Conservation (phyloP, 441 rosid genomes). For the Euphorbia celastroides region DNA sequence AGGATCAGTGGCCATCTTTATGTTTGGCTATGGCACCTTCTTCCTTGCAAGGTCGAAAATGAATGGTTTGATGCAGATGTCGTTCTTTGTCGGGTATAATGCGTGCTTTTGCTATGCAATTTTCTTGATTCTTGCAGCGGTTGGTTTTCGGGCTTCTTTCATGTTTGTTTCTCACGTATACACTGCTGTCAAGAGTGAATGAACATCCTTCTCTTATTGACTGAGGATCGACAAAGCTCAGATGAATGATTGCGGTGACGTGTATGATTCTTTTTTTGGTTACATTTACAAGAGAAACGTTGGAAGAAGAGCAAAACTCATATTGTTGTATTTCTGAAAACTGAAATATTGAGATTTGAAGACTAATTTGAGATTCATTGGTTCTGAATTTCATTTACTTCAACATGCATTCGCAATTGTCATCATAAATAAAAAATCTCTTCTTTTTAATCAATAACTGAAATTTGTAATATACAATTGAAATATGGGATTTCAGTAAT, state of each 20-base stretch:
- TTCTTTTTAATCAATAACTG: no score
- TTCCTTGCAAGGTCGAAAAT: constrained; percentile 60
- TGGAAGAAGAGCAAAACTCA: background rate
- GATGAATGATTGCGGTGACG: background rate
- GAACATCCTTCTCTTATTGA: constrained; percentile 5
- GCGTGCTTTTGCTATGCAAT: constrained; percentile 70
- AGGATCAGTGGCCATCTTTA: constrained; percentile 56
- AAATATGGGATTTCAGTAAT: no score
- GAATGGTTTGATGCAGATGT: constrained; percentile 66
- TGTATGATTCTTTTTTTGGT: background rate
- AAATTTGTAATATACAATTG: no score
- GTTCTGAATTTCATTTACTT: background rate
- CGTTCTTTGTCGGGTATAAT: constrained; percentile 65
- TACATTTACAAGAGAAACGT: background rate
- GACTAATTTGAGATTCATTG: background rate
- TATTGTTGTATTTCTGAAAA: background rate
- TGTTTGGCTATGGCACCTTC: constrained; percentile 62
- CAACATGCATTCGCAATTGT: no score
- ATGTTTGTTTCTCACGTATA: constrained; percentile 52
- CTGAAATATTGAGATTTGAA: background rate
- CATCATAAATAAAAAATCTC: no score
- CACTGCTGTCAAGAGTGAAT: constrained; percentile 65
- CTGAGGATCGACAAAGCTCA: background rate
- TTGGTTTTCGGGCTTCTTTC: constrained; percentile 61
- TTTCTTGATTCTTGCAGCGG: constrained; percentile 61